Evolutionary conservation across 2,329 filamentous ascomycete species (phyloP).

Genomic region (Nemania sp.): DNA sequence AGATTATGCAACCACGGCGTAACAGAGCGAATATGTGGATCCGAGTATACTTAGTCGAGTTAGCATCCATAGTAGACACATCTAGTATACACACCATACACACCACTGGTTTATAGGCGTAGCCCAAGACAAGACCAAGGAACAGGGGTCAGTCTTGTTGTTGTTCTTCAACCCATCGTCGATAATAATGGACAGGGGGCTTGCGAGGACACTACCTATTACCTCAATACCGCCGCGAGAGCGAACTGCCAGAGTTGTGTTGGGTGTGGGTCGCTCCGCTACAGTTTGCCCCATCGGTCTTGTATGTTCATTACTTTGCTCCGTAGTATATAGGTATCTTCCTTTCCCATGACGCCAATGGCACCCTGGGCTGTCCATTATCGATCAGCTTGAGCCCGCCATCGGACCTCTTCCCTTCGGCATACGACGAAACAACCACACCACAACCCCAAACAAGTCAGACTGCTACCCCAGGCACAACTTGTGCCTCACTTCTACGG

Average conservation of each 20-base stretch:
- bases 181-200: constrained; percentile 25
- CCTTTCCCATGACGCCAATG: constrained; percentile 30
- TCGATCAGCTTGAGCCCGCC: constrained; percentile 20
- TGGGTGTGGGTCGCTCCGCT: constrained; percentile 25
- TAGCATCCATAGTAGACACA: no score
- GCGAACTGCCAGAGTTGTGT: constrained; percentile 17
- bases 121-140: constrained; percentile 1
- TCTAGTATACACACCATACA: no score
- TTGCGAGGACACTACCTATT: constrained; percentile 14
- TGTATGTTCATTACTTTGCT: constrained; percentile 29
- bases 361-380: constrained; percentile 16
- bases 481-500: constrained; percentile 5
- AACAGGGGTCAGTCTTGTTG: constrained; percentile 19
- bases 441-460: no score
- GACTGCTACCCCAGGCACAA: constrained; percentile 23
- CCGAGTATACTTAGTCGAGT: neutral
- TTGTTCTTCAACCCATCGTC: constrained; percentile 17
- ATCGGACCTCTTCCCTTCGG: constrained; percentile 9
- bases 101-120: no score
- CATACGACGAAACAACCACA: constrained; percentile 7
- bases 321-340: no score
- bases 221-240: constrained; percentile 11
- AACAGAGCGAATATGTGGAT: neutral
- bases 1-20: neutral
- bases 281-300: constrained; percentile 17